Evolutionary conservation across 257 asterid species (phyloP).

Genomic region (Solanum tarijense): DNA sequence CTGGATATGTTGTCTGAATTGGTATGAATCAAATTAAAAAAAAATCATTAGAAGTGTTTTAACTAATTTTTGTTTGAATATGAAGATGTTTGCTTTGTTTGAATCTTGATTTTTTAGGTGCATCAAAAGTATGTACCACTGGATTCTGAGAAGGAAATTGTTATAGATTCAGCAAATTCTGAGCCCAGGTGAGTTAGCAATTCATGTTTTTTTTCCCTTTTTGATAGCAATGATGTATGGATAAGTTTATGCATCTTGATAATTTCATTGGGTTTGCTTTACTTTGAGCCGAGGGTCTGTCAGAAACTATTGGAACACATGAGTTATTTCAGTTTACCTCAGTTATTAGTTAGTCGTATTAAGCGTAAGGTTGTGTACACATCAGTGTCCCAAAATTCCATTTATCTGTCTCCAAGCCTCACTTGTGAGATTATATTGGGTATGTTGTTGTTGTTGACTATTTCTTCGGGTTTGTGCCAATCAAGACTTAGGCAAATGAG

Average conservation of each 20-base stretch:
- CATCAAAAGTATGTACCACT: constrained; percentile 52
- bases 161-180: constrained; percentile 25
- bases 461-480: accelerated
- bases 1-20: not conserved
- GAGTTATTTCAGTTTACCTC: not conserved
- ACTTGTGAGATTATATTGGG: not conserved
- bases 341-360: not conserved
- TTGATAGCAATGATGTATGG: not conserved
- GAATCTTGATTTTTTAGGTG: constrained; percentile 16
- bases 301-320: not conserved
- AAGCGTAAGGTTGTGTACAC: not conserved
- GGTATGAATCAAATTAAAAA: not conserved
- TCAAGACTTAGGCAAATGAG: not conserved
- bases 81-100: not conserved
- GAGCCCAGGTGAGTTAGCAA: constrained; percentile 18
- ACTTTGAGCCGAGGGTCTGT: not conserved
- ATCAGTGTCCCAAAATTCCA: not conserved
- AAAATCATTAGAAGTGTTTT: not conserved
- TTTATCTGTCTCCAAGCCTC: accelerated
- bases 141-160: constrained; percentile 26
- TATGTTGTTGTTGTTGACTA: not conserved
- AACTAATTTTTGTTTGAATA: not conserved
- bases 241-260: not conserved
- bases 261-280: not conserved
- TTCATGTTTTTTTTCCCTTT: not conserved